These are phyloP conservation scores for Spergularia azorica DNA, from an alignment of 179 eudicot genomes.

Conservation along the genomic window DNA sequence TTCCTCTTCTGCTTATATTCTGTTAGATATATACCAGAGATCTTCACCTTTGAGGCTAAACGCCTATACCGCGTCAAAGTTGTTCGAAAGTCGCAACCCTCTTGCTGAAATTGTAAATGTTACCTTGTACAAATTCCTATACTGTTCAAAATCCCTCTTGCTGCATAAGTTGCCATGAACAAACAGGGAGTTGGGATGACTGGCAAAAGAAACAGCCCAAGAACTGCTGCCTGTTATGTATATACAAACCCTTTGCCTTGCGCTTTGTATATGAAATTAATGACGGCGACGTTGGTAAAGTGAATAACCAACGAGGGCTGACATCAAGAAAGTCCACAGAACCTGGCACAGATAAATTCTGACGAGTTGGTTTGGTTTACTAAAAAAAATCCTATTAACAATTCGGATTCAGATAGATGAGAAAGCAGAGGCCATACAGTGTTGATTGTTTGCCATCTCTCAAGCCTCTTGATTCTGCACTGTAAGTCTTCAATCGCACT, in stretches of 20 bases:
- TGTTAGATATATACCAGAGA: conserved; percentile 5
- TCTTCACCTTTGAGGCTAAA: neutral
- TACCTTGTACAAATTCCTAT: neutral
- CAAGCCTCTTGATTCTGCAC: conserved; percentile 81
- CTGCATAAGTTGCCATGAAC: neutral
- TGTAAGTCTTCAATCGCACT: conserved; percentile 89
- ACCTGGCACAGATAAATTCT: conserved; percentile 48
- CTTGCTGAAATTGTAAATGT: neutral
- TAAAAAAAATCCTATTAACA: neutral
- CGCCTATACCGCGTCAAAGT: no score
- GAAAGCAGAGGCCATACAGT: conserved; percentile 46
- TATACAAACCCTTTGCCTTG: neutral
- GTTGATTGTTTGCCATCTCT: conserved; percentile 88
- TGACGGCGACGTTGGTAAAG: conserved; percentile 80
- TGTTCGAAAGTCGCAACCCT: neutral
- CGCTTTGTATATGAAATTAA: conserved; percentile 21
- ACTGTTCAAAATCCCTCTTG: no score
- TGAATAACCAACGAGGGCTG: conserved; percentile 92
- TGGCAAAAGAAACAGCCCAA: neutral
- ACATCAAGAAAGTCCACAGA: conserved; percentile 95
- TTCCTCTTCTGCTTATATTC: neutral
- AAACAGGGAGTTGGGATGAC: no score
- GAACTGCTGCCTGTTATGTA: neutral
- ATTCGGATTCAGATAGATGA: neutral
- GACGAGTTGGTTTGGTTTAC: neutral